phyloP scores from a whole-genome alignment of 2,329 filamentous ascomycete genomes.

The Neopestalotiopsis sp. region DNA sequence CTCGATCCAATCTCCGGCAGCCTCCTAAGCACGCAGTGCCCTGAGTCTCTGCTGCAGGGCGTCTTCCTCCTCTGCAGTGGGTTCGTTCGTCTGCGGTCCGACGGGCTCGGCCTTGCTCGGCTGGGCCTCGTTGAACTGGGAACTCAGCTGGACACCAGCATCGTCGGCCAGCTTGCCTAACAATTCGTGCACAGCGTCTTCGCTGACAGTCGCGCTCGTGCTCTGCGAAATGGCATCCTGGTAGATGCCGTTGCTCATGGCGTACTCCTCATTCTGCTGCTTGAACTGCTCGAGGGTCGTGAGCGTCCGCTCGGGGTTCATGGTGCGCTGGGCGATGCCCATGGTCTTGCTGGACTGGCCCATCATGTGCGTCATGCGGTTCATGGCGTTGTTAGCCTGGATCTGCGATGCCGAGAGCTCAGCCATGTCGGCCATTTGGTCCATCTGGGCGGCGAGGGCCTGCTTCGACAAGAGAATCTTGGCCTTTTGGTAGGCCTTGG shows the following conservation, averaged over 20 bases:
- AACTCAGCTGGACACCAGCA: constrained; percentile 80
- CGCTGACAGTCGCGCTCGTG: constrained; percentile 72
- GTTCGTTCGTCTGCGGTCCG: constrained; percentile 14
- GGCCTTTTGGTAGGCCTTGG: constrained; percentile 67
- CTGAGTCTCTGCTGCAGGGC: constrained; percentile 17
- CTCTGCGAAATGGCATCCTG: constrained; percentile 83
- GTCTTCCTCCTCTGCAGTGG: constrained; percentile 18
- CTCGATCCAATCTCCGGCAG: neutral
- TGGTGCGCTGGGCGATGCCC: constrained; percentile 61
- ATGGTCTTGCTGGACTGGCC: constrained; percentile 63
- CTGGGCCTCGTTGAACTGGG: constrained; percentile 69
- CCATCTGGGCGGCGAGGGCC: constrained; percentile 66
- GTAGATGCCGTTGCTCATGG: constrained; percentile 75
- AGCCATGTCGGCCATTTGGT: constrained; percentile 68
- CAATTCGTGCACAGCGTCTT: constrained; percentile 86
- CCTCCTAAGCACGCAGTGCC: constrained; percentile 13
- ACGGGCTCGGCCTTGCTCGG: constrained; percentile 50
- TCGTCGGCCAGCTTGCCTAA: constrained; percentile 88
- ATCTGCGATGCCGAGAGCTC: constrained; percentile 65
- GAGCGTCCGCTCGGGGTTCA: constrained; percentile 66
- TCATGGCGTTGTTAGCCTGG: constrained; percentile 69
- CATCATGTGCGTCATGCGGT: constrained; percentile 70
- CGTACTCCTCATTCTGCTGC: constrained; percentile 67
- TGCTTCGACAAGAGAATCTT: constrained; percentile 67
- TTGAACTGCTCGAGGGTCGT: constrained; percentile 66